A percentile compares a stretch with the other conserved stretches of the same genome.
Evolutionary conservation across 2,329 filamentous ascomycete genomes (phyloP).

Genomic region (Exophiala sp.): DNA sequence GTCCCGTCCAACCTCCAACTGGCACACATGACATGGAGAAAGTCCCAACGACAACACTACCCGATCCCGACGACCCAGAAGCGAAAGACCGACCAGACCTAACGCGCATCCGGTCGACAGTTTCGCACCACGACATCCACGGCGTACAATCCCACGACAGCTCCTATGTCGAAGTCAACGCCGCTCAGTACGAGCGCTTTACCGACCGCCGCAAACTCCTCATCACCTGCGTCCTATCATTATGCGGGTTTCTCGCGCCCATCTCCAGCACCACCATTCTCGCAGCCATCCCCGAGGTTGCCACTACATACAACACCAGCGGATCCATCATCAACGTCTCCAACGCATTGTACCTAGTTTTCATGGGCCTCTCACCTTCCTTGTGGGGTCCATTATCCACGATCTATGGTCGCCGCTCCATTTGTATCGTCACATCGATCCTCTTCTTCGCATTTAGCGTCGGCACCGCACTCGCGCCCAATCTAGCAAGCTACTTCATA

Average conservation of each 20-base stretch:
- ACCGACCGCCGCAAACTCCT: constrained; percentile 59
- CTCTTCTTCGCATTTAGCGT: constrained; percentile 68
- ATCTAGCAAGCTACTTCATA: constrained; percentile 67
- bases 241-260: constrained; percentile 72
- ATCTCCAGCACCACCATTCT: constrained; percentile 71
- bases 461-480: constrained; percentile 68
- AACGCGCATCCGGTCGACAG: constrained; percentile 33
- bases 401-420: constrained; percentile 58
- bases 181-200: constrained; percentile 63
- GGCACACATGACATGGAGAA: constrained; percentile 11
- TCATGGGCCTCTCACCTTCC: constrained; percentile 68
- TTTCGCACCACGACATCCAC: constrained; percentile 32
- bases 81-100: constrained; percentile 24
- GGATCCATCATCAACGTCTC: constrained; percentile 68
- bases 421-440: constrained; percentile 57
- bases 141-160: constrained; percentile 21
- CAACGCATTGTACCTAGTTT: constrained; percentile 71
- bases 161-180: constrained; percentile 37
- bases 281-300: constrained; percentile 71
- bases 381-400: constrained; percentile 71
- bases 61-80: constrained; percentile 1
- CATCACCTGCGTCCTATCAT: constrained; percentile 67
- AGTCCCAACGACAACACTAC: constrained; percentile 6
- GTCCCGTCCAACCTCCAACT: constrained; percentile 8
- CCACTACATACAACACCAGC: constrained; percentile 60